A percentile compares a stretch with the other conserved stretches of the same genome.
Conservation (phyloP, 169 alveolate genomes). For the Cryptosporidium tyzzeri region DNA sequence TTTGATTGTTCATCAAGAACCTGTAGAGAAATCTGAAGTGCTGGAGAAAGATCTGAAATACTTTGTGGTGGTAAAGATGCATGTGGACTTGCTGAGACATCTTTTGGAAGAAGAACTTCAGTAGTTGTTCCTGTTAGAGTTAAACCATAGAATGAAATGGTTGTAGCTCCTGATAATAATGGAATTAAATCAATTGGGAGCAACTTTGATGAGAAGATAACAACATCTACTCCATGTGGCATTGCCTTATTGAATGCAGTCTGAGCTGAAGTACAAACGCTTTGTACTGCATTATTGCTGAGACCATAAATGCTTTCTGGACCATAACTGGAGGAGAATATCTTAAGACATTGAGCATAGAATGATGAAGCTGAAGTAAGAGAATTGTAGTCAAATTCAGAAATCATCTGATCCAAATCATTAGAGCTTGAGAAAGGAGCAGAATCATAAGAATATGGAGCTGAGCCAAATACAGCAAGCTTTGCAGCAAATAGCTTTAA, state of each 20-base stretch:
- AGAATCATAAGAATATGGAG: constrained; percentile 62
- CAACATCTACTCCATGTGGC: constrained; percentile 73
- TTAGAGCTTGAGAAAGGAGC: constrained; percentile 53
- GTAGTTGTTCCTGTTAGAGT: not conserved
- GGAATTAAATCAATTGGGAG: constrained; percentile 49
- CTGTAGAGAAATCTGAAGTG: constrained; percentile 45
- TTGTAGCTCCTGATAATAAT: constrained; percentile 30
- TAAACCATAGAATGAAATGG: constrained; percentile 41
- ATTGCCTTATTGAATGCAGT: constrained; percentile 24
- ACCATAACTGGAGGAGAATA: constrained; percentile 37
- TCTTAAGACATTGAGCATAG: constrained; percentile 53
- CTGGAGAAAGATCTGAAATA: constrained; percentile 65
- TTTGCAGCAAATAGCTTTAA: constrained; percentile 43
- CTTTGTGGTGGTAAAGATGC: constrained; percentile 35
- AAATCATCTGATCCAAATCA: constrained; percentile 70
- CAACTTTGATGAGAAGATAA: constrained; percentile 63
- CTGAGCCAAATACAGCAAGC: constrained; percentile 46
- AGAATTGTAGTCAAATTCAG: constrained; percentile 23
- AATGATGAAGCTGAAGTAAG: constrained; percentile 45
- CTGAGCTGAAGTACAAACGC: constrained; percentile 67
- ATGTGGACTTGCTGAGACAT: constrained; percentile 23
- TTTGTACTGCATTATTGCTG: constrained; percentile 53
- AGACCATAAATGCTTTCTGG: constrained; percentile 67
- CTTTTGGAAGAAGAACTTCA: constrained; percentile 59
- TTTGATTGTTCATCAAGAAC: constrained; percentile 63